These are phyloP conservation scores for Podospora tetraspora DNA, from an alignment of 495 filamentous ascomycete species.

Conservation along the genomic window DNA sequence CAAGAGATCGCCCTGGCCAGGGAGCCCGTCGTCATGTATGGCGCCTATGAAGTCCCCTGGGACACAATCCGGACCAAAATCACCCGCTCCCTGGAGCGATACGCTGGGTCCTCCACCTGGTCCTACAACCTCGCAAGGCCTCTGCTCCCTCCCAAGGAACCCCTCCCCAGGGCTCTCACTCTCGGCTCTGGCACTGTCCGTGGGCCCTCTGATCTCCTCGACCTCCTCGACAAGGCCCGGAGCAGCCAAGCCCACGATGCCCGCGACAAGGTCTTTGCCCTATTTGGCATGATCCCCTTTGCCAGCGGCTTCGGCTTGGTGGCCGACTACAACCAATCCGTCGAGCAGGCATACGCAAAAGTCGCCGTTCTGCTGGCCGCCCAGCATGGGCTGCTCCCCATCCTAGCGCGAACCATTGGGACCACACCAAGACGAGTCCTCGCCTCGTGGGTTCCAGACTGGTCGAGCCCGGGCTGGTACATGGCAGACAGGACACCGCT, in stretches of 20 bases:
- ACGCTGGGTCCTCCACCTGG: not conserved
- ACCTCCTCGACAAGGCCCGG: not conserved
- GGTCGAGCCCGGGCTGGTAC: not conserved
- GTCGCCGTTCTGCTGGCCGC: not conserved
- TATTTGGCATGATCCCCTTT: not conserved
- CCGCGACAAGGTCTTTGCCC: not conserved
- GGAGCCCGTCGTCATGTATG: not conserved
- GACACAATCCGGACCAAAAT: not conserved
- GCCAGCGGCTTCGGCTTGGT: not conserved
- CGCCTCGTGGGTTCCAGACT: not conserved
- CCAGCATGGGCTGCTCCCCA: not conserved
- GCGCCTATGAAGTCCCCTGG: not conserved
- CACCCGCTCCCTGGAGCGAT: not conserved
- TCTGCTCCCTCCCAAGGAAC: not conserved
- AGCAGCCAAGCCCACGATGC: not conserved
- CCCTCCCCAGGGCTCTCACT: not conserved
- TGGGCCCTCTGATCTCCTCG: not conserved
- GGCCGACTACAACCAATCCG: not conserved
- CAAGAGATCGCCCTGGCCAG: not conserved
- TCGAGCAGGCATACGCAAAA: not conserved
- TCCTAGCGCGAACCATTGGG: not conserved
- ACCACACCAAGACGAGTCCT: not conserved
- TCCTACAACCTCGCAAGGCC: not conserved
- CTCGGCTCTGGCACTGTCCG: not conserved
- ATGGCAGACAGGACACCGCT: not conserved